Conservation (phyloP, 345 rosid genomes). For the Populus simonii region DNA sequence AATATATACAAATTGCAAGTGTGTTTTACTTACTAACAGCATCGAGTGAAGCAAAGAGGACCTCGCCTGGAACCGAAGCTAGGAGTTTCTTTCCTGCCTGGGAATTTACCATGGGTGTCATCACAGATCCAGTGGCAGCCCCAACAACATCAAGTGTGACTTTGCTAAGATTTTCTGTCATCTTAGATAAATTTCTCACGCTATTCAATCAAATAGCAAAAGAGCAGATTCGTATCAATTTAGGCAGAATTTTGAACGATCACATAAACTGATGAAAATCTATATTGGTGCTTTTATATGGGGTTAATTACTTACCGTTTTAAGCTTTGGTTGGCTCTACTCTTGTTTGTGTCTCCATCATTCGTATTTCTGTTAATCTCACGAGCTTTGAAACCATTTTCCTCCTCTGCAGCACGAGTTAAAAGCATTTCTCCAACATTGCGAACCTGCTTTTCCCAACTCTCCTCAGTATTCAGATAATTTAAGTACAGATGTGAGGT, state of each 20-base stretch:
- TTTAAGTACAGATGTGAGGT: background rate
- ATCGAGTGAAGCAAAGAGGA: conserved; percentile 80
- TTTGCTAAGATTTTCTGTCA: conserved; percentile 83
- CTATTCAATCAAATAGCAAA: conserved; percentile 26
- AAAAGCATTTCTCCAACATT: conserved; percentile 76
- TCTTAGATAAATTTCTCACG: conserved; percentile 61
- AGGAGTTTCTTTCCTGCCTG: conserved; percentile 71
- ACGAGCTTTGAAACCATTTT: conserved; percentile 27
- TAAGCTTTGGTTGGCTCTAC: conserved; percentile 55
- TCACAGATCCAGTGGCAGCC: conserved; percentile 57
- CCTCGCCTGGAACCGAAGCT: conserved; percentile 79
- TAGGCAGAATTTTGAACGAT: background rate
- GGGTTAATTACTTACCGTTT: conserved; percentile 66
- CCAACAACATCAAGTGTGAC: conserved; percentile 64
- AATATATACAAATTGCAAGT: no score
- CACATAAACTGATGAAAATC: background rate
- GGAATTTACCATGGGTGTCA: conserved; percentile 67
- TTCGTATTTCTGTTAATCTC: conserved; percentile 31
- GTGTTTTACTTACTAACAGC: conserved; percentile 65
- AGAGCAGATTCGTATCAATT: conserved; percentile 1
- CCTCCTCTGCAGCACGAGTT: conserved; percentile 46
- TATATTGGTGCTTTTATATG: background rate
- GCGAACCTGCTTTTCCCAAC: conserved; percentile 42
- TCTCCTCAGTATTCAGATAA: background rate
- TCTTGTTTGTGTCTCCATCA: conserved; percentile 42